Conservation (phyloP, 1,284 basidiomycete species). For the Rhodofomes roseus region DNA sequence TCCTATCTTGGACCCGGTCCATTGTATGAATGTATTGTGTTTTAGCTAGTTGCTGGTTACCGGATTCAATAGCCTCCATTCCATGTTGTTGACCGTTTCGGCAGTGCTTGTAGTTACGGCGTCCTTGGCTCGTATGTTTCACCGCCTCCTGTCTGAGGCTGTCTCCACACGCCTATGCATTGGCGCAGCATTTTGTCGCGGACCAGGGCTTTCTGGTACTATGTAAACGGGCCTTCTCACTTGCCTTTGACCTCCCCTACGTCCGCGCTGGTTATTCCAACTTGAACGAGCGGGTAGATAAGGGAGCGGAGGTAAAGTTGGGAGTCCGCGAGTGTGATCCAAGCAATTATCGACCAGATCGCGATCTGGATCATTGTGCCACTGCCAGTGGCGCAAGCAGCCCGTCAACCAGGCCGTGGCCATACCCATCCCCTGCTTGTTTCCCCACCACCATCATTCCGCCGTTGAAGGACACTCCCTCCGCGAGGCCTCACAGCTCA, state of each 20-base stretch:
- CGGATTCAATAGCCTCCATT: background rate
- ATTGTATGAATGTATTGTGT: constrained; percentile 1
- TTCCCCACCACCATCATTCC: background rate
- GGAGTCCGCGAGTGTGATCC: background rate
- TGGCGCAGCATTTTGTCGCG: no score
- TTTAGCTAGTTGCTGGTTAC: no score
- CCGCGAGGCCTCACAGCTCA: background rate
- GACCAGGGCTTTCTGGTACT: no score
- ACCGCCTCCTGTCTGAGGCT: no score
- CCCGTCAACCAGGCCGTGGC: background rate
- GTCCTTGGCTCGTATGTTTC: no score
- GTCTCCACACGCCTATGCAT: no score
- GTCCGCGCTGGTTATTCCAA: no score
- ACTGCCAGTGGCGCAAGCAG: constrained; percentile 1
- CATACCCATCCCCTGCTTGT: background rate
- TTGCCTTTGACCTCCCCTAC: no score
- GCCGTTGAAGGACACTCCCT: background rate
- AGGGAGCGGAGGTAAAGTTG: background rate
- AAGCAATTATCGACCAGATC: background rate
- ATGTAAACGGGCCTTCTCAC: no score
- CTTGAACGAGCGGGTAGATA: background rate
- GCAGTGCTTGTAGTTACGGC: background rate
- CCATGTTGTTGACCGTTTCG: background rate
- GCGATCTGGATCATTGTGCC: constrained; percentile 2
- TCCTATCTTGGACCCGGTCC: background rate